Percentiles rank a stretch among this genome's conserved stretches.
Conservation (phyloP, 139 green algal species). For the Chlorokybus atmophyticus region DNA sequence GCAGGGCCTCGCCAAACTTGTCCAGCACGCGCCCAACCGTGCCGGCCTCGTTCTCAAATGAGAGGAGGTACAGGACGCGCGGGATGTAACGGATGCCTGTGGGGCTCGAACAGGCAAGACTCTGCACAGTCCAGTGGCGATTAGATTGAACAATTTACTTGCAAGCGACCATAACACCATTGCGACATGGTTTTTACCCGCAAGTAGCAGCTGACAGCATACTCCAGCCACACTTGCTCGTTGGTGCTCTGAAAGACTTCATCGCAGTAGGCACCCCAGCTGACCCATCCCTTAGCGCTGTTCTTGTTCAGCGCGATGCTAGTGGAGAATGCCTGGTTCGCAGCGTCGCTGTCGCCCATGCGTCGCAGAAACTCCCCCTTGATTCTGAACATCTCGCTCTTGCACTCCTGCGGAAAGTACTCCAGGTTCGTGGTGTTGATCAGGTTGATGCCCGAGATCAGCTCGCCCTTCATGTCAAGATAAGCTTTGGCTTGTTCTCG, state of each 20-base stretch:
- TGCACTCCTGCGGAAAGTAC: conserved; percentile 75
- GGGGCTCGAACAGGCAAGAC: conserved; percentile 5
- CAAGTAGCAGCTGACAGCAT: conserved; percentile 66
- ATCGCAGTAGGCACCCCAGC: conserved; percentile 83
- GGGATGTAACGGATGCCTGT: conserved; percentile 45
- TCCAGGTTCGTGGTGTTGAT: conserved; percentile 89
- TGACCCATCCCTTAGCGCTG: conserved; percentile 71
- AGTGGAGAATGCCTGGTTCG: conserved; percentile 52
- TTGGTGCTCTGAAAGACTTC: conserved; percentile 19
- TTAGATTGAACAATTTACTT: too few relatives aligned
- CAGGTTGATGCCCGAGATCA: conserved; percentile 67
- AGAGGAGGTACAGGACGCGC: conserved; percentile 71
- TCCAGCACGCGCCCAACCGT: conserved; percentile 36
- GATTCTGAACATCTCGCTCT: conserved; percentile 85
- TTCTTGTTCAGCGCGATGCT: conserved; percentile 59
- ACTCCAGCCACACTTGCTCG: conserved; percentile 56
- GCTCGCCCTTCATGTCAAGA: conserved; percentile 39
- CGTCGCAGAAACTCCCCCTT: conserved; percentile 56
- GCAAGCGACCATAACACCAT: too few relatives aligned
- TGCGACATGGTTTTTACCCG: too few relatives aligned
- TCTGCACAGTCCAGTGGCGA: not conserved
- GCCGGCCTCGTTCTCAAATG: conserved; percentile 50
- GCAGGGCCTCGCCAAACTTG: conserved; percentile 32
- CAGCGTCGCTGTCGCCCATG: conserved; percentile 30
- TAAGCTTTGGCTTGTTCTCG: conserved; percentile 64